These are phyloP conservation scores for Penicillium aurantiogriseum DNA, from an alignment of 2,329 filamentous ascomycete species.

Conservation along the genomic window DNA sequence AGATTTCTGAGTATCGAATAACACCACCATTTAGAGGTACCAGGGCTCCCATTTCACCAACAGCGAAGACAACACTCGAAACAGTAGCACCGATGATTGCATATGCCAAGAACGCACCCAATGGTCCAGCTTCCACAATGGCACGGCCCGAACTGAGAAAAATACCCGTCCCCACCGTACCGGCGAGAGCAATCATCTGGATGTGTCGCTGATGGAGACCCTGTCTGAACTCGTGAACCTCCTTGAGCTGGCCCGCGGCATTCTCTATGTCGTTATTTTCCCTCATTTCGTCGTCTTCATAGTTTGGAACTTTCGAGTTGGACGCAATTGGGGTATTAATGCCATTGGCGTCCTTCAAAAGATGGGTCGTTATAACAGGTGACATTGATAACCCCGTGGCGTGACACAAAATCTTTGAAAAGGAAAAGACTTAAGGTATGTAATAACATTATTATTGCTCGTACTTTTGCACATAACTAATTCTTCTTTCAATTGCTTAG, in stretches of 20 bases:
- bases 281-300: slow-evolving; percentile 12
- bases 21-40: slow-evolving; percentile 41
- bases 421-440: background rate
- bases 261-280: slow-evolving; percentile 19
- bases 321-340: slow-evolving; percentile 3
- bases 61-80: slow-evolving; percentile 34
- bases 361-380: background rate
- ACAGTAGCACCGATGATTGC: slow-evolving; percentile 37
- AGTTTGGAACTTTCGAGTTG: slow-evolving; percentile 7
- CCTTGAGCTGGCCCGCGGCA: slow-evolving; percentile 21
- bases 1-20: slow-evolving; percentile 37
- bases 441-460: background rate
- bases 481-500: background rate
- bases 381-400: background rate
- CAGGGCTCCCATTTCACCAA: slow-evolving; percentile 40
- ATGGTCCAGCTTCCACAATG: slow-evolving; percentile 33
- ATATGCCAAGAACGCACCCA: slow-evolving; percentile 40
- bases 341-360: background rate
- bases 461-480: slow-evolving; percentile 4
- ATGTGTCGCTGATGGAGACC: slow-evolving; percentile 36
- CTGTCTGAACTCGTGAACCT: slow-evolving; percentile 22
- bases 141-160: slow-evolving; percentile 39
- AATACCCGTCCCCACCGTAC: slow-evolving; percentile 40
- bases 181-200: slow-evolving; percentile 41
- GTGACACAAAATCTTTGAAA: background rate